phyloP scores from a whole-genome alignment of 345 rosid genomes.

The Luvunga scandens region DNA sequence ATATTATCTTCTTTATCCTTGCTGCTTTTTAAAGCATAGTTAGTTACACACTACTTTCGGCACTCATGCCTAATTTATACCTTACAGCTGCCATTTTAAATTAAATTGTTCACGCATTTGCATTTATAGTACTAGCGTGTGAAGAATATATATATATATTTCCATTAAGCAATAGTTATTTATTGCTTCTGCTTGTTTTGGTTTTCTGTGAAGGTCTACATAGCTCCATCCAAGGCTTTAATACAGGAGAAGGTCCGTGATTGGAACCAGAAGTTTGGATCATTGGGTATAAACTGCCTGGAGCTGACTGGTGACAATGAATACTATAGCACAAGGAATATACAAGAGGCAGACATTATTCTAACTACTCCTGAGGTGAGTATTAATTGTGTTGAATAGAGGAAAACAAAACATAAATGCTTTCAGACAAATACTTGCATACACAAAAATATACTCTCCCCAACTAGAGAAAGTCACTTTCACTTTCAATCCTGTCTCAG shows the following conservation, averaged over 20 bases:
- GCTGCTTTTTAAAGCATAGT: background rate
- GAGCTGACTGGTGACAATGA: slow-evolving; percentile 95
- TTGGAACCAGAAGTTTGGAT: slow-evolving; percentile 82
- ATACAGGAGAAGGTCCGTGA: slow-evolving; percentile 94
- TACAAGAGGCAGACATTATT: slow-evolving; percentile 91
- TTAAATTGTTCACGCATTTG: background rate
- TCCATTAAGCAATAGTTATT: background rate
- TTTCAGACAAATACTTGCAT: background rate
- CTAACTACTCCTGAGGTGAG: slow-evolving; percentile 96
- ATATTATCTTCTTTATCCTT: background rate
- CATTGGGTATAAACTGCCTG: slow-evolving; percentile 79
- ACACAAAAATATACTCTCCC: background rate
- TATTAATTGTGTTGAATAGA: background rate
- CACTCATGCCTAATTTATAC: background rate
- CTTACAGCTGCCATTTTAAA: background rate
- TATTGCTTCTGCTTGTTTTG: slow-evolving; percentile 18
- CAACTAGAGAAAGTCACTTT: background rate
- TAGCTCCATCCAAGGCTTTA: slow-evolving; percentile 95
- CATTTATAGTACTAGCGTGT: background rate
- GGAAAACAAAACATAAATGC: background rate
- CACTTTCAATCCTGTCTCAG: background rate
- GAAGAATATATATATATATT: background rate
- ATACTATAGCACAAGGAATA: slow-evolving; percentile 57
- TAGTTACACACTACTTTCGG: background rate
- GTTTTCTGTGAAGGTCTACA: slow-evolving; percentile 58